These are phyloP conservation scores for Talaromyces verruculosus DNA, from an alignment of 2,329 filamentous ascomycete species.

Conservation along the genomic window DNA sequence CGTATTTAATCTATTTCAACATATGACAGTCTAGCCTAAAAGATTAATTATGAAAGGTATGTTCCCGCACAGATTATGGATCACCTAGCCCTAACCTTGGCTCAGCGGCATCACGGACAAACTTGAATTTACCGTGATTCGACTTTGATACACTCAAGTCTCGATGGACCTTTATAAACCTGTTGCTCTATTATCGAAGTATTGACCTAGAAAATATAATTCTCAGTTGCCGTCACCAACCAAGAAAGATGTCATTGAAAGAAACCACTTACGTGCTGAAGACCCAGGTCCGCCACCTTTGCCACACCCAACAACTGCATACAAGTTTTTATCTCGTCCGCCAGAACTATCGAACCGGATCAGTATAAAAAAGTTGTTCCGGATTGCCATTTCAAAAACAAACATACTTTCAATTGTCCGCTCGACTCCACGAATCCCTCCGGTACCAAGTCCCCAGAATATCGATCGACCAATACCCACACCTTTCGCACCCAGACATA, in stretches of 20 bases:
- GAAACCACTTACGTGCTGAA: slow-evolving; percentile 66
- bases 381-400: not conserved
- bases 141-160: slow-evolving; percentile 46
- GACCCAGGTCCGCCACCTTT: slow-evolving; percentile 69
- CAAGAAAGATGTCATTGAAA: not conserved
- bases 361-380: not conserved
- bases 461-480: slow-evolving; percentile 76
- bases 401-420: slow-evolving; percentile 63
- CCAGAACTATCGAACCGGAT: slow-evolving; percentile 50
- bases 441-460: slow-evolving; percentile 70
- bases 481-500: slow-evolving; percentile 79
- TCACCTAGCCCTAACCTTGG: not conserved
- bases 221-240: not conserved
- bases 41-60: too few species aligned
- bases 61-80: too few species aligned
- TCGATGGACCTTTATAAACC: slow-evolving; percentile 76
- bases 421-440: slow-evolving; percentile 63
- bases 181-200: slow-evolving; percentile 76
- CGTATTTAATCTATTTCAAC: too few species aligned
- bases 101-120: too few species aligned
- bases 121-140: not conserved
- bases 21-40: too few species aligned
- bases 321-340: slow-evolving; percentile 65
- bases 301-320: slow-evolving; percentile 74
- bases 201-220: slow-evolving; percentile 63